A percentile compares a stretch with the other conserved stretches of the same genome.
These are phyloP conservation scores for Polychaeton citri DNA, from an alignment of 2,329 filamentous ascomycete genomes.

Conservation along the genomic window DNA sequence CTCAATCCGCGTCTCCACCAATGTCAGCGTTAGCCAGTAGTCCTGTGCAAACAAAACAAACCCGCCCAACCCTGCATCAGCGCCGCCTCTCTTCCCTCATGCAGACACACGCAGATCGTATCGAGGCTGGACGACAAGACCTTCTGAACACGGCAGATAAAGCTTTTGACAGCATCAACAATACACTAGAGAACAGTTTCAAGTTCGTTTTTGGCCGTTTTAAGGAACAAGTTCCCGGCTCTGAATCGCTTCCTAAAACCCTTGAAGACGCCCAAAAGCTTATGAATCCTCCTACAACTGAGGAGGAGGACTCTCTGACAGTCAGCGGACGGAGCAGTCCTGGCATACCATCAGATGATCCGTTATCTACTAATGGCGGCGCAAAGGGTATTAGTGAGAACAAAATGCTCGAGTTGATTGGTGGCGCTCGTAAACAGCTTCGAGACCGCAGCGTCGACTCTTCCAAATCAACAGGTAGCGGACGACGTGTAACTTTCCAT, in stretches of 20 bases:
- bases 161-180: conserved; percentile 81
- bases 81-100: conserved; percentile 74
- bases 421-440: conserved; percentile 42
- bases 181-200: conserved; percentile 80
- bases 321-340: conserved; percentile 26
- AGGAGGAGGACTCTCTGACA: conserved; percentile 17
- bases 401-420: conserved; percentile 57
- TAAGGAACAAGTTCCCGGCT: conserved; percentile 49
- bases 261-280: conserved; percentile 85
- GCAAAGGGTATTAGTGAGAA: conserved; percentile 31
- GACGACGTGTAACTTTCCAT: conserved; percentile 43
- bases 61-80: conserved; percentile 44
- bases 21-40: conserved; percentile 18
- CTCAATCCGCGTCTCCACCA: conserved; percentile 4
- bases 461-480: conserved; percentile 47
- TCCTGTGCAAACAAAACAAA: conserved; percentile 10
- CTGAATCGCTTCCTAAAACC: conserved; percentile 58
- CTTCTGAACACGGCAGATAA: conserved; percentile 77
- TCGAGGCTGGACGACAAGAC: conserved; percentile 60
- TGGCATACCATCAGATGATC: conserved; percentile 12
- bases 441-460: conserved; percentile 72
- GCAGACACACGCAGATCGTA: conserved; percentile 66
- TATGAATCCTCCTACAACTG: conserved; percentile 52
- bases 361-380: conserved; percentile 9
- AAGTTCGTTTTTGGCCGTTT: conserved; percentile 84